Evolutionary conservation across 2,329 filamentous ascomycete species (phyloP).

Genomic region (Massarina eburnea): DNA sequence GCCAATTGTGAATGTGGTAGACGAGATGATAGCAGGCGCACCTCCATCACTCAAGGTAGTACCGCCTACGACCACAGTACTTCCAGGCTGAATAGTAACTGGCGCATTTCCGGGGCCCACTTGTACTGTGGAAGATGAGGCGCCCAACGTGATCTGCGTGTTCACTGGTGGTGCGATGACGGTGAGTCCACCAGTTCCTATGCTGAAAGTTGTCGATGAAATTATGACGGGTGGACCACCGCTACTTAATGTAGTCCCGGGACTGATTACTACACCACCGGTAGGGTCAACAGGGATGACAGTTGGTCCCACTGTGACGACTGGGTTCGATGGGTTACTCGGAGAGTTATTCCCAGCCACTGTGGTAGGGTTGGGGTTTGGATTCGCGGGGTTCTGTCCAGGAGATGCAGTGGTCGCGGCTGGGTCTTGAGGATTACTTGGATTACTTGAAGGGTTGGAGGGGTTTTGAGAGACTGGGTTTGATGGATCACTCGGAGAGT

Average conservation of each 20-base stretch:
- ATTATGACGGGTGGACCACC: constrained; percentile 9
- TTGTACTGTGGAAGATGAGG: constrained; percentile 4
- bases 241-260: constrained; percentile 13
- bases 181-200: constrained; percentile 12
- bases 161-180: constrained; percentile 7
- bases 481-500: background rate
- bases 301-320: constrained; percentile 15
- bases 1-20: constrained; percentile 15
- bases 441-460: background rate
- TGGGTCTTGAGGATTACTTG: background rate
- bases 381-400: background rate
- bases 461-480: background rate
- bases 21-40: constrained; percentile 8
- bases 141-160: constrained; percentile 1
- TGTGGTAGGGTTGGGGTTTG: constrained; percentile 2
- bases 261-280: constrained; percentile 17
- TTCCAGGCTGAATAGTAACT: constrained; percentile 1
- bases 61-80: constrained; percentile 6
- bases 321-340: constrained; percentile 3
- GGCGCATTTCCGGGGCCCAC: constrained; percentile 1
- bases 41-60: constrained; percentile 9
- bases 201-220: constrained; percentile 14
- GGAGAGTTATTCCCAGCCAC: background rate
- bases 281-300: constrained; percentile 13
- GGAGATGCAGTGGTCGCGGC: background rate